Evolutionary conservation across 164 flowering plant genomes (phyloP), one percentile per base, ranked within the genome.

Genomic region (Magnolia officinalis): DNA sequence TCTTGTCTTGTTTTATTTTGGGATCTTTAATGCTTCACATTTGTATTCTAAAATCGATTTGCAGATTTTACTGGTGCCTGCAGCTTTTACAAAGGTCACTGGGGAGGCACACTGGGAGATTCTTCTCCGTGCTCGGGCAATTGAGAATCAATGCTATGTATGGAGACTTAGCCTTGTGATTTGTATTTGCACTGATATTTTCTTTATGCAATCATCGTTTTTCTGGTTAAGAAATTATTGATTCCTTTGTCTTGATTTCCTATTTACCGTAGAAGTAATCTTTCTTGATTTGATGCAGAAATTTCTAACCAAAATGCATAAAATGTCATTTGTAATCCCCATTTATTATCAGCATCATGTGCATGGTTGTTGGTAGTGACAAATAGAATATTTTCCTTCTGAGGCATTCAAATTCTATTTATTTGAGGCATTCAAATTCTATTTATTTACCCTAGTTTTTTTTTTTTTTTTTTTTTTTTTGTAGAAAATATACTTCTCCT

Each of bases 51-150:
- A 50, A 49, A 51, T 74, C 37, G 8, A 51, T 79, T 1, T 78
- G 80, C 87, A 94, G 97, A 90, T 95, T 79, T 76, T 95, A 24
- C 81, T 95, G 75, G 93, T 93, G 18, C 98, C 97, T 81, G 73
- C 98, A 16, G 98, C 98, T 71, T 95, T 95, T 79, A 93, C 97
- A 11, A 90, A 77, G 78, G 86, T 88, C 72, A 95, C 98, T 49
- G 98, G 98, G 67, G 82, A 89, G 81, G 97, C 98, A 20, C 98
- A 95, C 67, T 95, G 98, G 98, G 98, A 95, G 82, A 81, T 93
- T 88, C 95, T 95, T 85, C 93, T 95, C 63, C 94, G 96, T 37
- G 92, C 97, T 72, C 95, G 97, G 75, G 98, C 98, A 74, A 89
- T 95, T 74, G 97, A 95, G 85, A 95, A 94, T 77, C 97, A 95